Conservation (phyloP, 495 filamentous ascomycete species). For the Hypoxylon trugodes region DNA sequence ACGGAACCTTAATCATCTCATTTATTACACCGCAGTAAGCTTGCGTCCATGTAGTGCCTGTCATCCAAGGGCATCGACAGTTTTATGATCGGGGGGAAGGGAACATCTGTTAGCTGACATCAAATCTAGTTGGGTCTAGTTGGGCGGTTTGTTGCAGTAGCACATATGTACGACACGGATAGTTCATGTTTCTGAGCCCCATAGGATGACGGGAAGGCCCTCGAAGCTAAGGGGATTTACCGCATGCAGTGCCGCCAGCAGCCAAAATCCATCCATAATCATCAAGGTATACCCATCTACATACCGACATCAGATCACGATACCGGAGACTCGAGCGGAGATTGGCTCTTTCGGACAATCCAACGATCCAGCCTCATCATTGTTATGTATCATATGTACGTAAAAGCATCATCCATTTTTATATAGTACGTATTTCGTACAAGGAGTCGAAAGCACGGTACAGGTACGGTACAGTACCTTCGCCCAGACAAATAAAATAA, state of each 20-base stretch:
- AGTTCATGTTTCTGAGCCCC: neutral
- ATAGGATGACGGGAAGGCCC: neutral
- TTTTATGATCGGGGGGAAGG: conserved; percentile 9
- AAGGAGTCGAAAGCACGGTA: too few relatives aligned
- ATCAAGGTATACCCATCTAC: too few relatives aligned
- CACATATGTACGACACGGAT: neutral
- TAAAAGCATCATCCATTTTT: neutral
- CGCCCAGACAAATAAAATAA: too few relatives aligned
- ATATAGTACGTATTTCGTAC: too few relatives aligned
- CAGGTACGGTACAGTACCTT: too few relatives aligned
- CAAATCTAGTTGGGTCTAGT: conserved; percentile 3
- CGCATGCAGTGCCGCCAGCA: neutral
- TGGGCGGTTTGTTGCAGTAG: conserved; percentile 1
- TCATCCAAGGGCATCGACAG: conserved; percentile 13
- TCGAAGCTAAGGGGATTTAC: neutral
- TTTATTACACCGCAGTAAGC: neutral
- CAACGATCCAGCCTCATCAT: conserved; percentile 18
- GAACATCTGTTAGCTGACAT: conserved; percentile 23
- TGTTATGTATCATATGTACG: too few relatives aligned
- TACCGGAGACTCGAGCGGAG: conserved; percentile 1
- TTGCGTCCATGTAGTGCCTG: neutral
- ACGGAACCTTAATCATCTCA: conserved; percentile 6
- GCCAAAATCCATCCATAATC: too few relatives aligned
- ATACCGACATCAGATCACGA: conserved; percentile 1
- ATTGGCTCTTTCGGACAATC: neutral